Evolutionary conservation across 1,139 yeast species (phyloP).

Genomic region (Spathaspora sp.): DNA sequence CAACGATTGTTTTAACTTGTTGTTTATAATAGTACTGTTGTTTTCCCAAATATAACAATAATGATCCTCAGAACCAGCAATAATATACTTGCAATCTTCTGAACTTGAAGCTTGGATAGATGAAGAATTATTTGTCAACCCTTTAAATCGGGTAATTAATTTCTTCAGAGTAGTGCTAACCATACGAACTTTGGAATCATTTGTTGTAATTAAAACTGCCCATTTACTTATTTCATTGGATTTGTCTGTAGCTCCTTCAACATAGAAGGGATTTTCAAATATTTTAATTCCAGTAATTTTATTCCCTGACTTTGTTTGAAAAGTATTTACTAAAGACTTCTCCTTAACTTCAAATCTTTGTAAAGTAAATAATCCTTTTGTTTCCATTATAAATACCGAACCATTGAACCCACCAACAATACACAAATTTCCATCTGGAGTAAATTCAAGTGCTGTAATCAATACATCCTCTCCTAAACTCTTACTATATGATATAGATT

Average conservation of each 20-base stretch:
- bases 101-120: conserved; percentile 69
- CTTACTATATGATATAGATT: conserved; percentile 31
- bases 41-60: conserved; percentile 73
- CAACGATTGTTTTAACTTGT: conserved; percentile 33
- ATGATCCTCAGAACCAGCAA: conserved; percentile 68
- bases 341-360: conserved; percentile 54
- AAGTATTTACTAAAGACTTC: conserved; percentile 24
- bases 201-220: conserved; percentile 61
- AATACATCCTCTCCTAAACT: conserved; percentile 55
- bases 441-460: conserved; percentile 68
- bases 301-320: conserved; percentile 28
- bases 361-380: conserved; percentile 59
- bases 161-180: conserved; percentile 56
- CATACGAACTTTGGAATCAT: conserved; percentile 76
- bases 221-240: conserved; percentile 20
- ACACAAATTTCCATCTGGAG: conserved; percentile 67
- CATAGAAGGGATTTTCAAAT: conserved; percentile 21
- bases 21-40: conserved; percentile 41
- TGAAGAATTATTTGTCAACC: conserved; percentile 67
- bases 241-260: background rate
- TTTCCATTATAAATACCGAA: conserved; percentile 57
- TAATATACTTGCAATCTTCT: conserved; percentile 52
- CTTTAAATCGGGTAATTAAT: conserved; percentile 69
- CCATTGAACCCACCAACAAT: conserved; percentile 87
- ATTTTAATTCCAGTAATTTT: conserved; percentile 44